A percentile compares a stretch with the other conserved stretches of the same genome.
Conservation (phyloP, 352 stramenopile genomes). For the Globisporangium cylindrosporum region DNA sequence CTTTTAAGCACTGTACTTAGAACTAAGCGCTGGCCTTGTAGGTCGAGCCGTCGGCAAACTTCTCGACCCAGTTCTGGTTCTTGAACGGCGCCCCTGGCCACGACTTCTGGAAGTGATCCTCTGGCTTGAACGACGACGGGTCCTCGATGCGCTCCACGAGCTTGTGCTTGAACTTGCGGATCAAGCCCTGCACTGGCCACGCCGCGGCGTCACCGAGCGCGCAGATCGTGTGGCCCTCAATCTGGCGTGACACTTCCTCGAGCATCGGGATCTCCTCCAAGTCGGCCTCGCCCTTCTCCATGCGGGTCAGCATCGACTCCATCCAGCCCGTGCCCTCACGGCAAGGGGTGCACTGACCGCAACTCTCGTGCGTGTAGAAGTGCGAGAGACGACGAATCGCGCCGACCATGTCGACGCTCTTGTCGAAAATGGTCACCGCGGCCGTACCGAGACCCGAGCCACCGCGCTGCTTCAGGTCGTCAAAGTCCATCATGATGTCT, state of each 20-base stretch:
- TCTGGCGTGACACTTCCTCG: slow-evolving; percentile 98
- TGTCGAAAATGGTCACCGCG: slow-evolving; percentile 99
- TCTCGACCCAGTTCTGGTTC: slow-evolving; percentile 94
- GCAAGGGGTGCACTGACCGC: slow-evolving; percentile 99
- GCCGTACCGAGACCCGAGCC: slow-evolving; percentile 97
- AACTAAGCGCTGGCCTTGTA: slow-evolving; percentile 81
- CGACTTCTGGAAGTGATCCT: slow-evolving; percentile 93
- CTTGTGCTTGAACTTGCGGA: slow-evolving; percentile 98
- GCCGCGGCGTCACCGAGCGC: slow-evolving; percentile 98
- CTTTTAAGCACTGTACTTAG: neutral
- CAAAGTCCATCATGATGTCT: slow-evolving; percentile 99
- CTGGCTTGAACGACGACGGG: slow-evolving; percentile 91
- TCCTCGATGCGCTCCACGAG: slow-evolving; percentile 98
- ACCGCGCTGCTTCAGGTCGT: slow-evolving; percentile 95
- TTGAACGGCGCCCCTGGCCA: slow-evolving; percentile 95
- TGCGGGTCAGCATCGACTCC: slow-evolving; percentile 96
- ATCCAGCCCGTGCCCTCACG: slow-evolving; percentile 97
- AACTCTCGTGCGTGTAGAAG: slow-evolving; percentile 99
- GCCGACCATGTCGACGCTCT: slow-evolving; percentile 99
- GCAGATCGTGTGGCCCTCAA: slow-evolving; percentile 99
- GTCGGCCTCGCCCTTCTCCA: slow-evolving; percentile 98
- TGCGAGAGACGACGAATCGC: slow-evolving; percentile 98
- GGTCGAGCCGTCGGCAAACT: slow-evolving; percentile 90
- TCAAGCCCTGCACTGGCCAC: slow-evolving; percentile 99
- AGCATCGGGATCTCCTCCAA: slow-evolving; percentile 99